Conservation (phyloP, 768 basidiomycete genomes). For the Termitomyces heimii region DNA sequence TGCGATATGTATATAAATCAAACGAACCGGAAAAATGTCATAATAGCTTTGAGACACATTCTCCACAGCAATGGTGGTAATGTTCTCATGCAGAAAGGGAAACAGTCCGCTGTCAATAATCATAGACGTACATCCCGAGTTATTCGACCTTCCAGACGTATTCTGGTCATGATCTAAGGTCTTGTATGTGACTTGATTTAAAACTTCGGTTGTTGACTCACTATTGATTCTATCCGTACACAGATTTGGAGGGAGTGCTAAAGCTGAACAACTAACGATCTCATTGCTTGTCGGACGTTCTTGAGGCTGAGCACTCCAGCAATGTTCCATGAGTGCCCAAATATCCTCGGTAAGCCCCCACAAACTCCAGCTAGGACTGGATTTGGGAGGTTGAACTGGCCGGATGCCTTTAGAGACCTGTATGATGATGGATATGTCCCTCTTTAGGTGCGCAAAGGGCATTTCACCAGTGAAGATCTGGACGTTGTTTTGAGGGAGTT, state of each 20-base stretch:
- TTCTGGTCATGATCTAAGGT: not conserved
- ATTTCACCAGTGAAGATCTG: not conserved
- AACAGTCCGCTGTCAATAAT: too few species aligned
- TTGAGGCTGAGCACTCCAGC: not conserved
- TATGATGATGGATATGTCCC: not conserved
- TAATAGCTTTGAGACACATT: too few species aligned
- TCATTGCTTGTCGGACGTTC: not conserved
- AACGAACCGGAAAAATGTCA: conserved; percentile 61
- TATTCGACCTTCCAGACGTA: not conserved
- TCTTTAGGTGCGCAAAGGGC: not conserved
- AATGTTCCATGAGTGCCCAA: not conserved
- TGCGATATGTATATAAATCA: not conserved
- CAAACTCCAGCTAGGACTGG: not conserved
- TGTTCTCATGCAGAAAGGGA: too few species aligned
- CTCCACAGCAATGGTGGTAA: too few species aligned
- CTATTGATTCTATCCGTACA: not conserved
- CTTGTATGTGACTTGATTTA: not conserved
- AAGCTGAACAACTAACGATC: not conserved
- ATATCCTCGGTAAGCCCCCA: conserved; percentile 1
- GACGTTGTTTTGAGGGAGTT: not conserved
- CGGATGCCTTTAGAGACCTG: not conserved
- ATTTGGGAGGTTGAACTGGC: not conserved
- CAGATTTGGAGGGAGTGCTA: not conserved
- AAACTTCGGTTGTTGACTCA: not conserved
- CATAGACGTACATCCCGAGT: not conserved